Evolutionary conservation across 1,284 basidiomycete species (phyloP).

Genomic region (Rhodotorula sp.): DNA sequence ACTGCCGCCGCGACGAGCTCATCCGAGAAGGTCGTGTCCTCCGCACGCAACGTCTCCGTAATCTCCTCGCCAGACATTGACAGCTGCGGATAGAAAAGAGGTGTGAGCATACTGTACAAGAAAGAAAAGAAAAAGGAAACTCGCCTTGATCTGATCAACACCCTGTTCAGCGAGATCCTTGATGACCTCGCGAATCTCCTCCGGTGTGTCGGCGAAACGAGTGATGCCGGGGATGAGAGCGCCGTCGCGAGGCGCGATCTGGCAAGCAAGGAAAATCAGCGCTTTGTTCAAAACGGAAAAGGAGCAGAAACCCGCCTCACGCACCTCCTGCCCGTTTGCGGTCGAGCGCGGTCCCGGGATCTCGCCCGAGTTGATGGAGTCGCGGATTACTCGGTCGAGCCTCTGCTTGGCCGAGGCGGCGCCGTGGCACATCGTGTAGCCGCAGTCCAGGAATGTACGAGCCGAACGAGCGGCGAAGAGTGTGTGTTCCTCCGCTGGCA

Average conservation of each 20-base stretch:
- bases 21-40: conserved; percentile 49
- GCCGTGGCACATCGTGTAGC: conserved; percentile 30
- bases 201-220: conserved; percentile 2
- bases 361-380: conserved; percentile 48
- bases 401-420: conserved; percentile 48
- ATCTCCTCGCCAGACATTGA: conserved; percentile 50
- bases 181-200: conserved; percentile 3
- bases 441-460: conserved; percentile 8
- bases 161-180: conserved; percentile 10
- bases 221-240: conserved; percentile 45
- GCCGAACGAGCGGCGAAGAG: conserved; percentile 9
- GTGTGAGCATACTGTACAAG: too few species aligned
- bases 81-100: too few species aligned
- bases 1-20: conserved; percentile 41
- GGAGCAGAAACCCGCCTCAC: not conserved
- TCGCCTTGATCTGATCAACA: conserved; percentile 25
- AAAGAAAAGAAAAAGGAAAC: too few species aligned
- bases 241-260: conserved; percentile 48
- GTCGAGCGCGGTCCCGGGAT: not conserved
- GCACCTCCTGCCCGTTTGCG: not conserved
- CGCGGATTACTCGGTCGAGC: conserved; percentile 47
- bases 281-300: not conserved
- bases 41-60: conserved; percentile 49
- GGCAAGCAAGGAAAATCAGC: conserved; percentile 11
- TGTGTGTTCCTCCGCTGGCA: conserved; percentile 15